Evolutionary conservation across 768 basidiomycete species (phyloP), one percentile per base, ranked within the genome.

Genomic region (Naganishia antarctica): DNA sequence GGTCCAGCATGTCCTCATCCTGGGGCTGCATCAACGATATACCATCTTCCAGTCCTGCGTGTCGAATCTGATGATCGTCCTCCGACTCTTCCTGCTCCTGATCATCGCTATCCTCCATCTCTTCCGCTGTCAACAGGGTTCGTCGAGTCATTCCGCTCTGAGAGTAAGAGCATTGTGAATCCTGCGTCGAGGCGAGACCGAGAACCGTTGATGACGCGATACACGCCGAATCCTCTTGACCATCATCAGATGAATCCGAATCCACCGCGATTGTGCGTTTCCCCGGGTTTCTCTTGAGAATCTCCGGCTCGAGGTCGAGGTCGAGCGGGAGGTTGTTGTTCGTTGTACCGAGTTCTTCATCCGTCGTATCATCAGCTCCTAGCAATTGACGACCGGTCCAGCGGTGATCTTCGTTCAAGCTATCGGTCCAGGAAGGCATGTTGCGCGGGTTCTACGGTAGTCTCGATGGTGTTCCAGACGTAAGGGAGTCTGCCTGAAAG

Each of bases 391-490:
- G 53, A 57, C 23, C 23, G 4, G 53, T 57, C 53, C 53, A 57
- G 23, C 31, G 53, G 21, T 57, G 53, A 25, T 57, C 53, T n/a
- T 40, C 18, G 2, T 21, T 21, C 31, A 57, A 26, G 13, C 23
- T 57, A 29, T 57, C 32, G 13, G 32, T 57, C 53, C 53, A 57
- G n/a, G 53, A 40, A 2, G 53, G 53, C 53, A 57, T 57, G 23
- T 6, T 25, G 53, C n/a, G n/a, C 23, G 4, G 23, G 47, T 15
- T 37, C 34, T 37, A 7, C 34, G 7, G n/a, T n/a, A n/a, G n/a
- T n/a, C n/a, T n/a, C n/a, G n/a, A n/a, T n/a, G n/a, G n/a, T n/a
- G n/a, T n/a, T n/a, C n/a, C n/a, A n/a, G n/a, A n/a, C n/a, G n/a
- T n/a, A n/a, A n/a, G n/a, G n/a, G n/a, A n/a, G n/a, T n/a, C n/a